phyloP scores from a whole-genome alignment of 2,329 filamentous ascomycete species.

The Cladosporium sp. region DNA sequence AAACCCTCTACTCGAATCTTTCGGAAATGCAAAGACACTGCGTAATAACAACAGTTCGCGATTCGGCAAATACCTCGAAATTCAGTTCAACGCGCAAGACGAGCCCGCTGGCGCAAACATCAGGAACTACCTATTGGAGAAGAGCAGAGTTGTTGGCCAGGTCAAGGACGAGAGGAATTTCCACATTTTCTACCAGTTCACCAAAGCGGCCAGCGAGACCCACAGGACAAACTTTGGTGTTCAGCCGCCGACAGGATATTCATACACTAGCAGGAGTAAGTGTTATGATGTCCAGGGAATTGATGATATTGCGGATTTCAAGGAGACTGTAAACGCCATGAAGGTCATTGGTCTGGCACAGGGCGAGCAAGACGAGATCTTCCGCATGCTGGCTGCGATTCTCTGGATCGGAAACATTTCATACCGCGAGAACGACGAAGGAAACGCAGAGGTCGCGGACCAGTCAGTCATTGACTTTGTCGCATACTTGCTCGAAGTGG shows the following conservation, averaged over 20 bases:
- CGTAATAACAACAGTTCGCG: slow-evolving; percentile 98
- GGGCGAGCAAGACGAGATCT: slow-evolving; percentile 90
- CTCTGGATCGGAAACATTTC: slow-evolving; percentile 94
- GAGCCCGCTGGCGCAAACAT: slow-evolving; percentile 96
- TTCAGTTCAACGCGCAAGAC: slow-evolving; percentile 88
- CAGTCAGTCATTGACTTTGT: slow-evolving; percentile 92
- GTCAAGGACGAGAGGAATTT: slow-evolving; percentile 96
- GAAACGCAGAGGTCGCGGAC: slow-evolving; percentile 83
- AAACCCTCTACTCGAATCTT: slow-evolving; percentile 94
- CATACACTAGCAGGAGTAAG: slow-evolving; percentile 91
- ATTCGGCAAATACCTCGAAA: slow-evolving; percentile 97
- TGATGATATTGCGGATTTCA: slow-evolving; percentile 84
- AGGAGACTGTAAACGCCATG: slow-evolving; percentile 93
- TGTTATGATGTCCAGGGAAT: slow-evolving; percentile 94
- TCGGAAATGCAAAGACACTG: slow-evolving; percentile 96
- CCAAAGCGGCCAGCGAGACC: slow-evolving; percentile 84
- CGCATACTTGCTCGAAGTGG: slow-evolving; percentile 88
- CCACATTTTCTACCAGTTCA: slow-evolving; percentile 99
- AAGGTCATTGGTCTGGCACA: slow-evolving; percentile 86
- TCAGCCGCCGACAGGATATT: slow-evolving; percentile 87
- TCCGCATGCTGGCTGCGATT: slow-evolving; percentile 88
- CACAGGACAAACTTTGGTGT: slow-evolving; percentile 89
- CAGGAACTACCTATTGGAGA: slow-evolving; percentile 96
- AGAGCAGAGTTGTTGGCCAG: slow-evolving; percentile 91
- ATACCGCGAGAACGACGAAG: slow-evolving; percentile 84